Base-by-base conservation (phyloP, 2,329 filamentous ascomycete genomes). In the Phaeosphaeria sp. region DNA sequence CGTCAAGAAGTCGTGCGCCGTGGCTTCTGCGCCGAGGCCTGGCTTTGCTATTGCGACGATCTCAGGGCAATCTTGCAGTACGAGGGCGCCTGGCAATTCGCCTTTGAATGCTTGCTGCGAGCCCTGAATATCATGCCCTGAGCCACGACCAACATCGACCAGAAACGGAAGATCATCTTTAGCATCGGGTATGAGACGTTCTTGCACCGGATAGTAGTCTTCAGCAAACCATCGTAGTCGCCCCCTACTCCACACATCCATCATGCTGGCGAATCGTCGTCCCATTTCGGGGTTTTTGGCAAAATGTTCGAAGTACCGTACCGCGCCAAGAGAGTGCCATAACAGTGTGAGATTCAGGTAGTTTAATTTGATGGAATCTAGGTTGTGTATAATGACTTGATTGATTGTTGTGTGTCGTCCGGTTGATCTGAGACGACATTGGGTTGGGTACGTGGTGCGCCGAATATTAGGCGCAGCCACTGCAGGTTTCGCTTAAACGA, bases 1-100 rank as follows among this genome's bases (percentile, higher is more conserved):
- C 2, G 63, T 67, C 45, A 71, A 25, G 46, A 72, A 79, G 51
- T 80, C 76, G 39, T 80, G 75, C 1, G 64, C 51, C 68, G 75
- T 74, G 1, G 22, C 52, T 45, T 75, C 67, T 6, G 75, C 66
- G 0, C 66, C 53, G 8, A 63, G 49, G 18, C 77, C 48, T 0
- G 66, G 33, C 6, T 63, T 51, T 11, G 75, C 69, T 6, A 67
- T 40, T 33, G 57, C 45, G 6, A 73, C 53, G 1, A 72, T 64
- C 53, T 69, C 65, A 1, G 65, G 65, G 0, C 64, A 49, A 11
- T 71, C 71, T 44, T 73, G 68, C 6, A 72, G 46, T 3, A 73
- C 53, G 13, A 72, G 51, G 5, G 51, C 52, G 17, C 68, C 70
- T 2, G 63, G 60, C 7, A 71, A 25, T 11, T 60, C 53, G 6